Evolutionary conservation across 2,329 filamentous ascomycete genomes (phyloP), one percentile per base, ranked within the genome.

Genomic region (Mycosphaerelloides madeirae): DNA sequence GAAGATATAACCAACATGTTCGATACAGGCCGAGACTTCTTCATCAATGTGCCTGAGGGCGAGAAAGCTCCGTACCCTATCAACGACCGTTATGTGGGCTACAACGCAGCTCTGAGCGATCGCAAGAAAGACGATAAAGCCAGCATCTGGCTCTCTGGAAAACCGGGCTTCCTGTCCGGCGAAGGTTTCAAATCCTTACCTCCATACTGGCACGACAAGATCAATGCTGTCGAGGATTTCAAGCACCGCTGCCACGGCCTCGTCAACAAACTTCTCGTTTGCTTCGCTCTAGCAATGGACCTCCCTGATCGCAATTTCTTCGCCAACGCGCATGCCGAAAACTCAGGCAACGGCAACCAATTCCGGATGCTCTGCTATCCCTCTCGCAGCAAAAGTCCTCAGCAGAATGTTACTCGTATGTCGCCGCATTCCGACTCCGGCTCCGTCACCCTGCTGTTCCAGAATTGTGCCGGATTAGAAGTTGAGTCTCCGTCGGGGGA

Each of bases 81-180:
- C 41, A 56, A 53, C 15, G 19, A 33, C 15, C 33, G 43, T 12
- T 48, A 43, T 18, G 48, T 55, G 5, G 55, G 55, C 13, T 58
- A 57, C 40, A 46, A 43, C 22, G 49, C 42, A 11, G 33, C 50
- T 12, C 45, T 57, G 12, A 40, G 44, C 38, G 54, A 56, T 34
- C 28, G 44, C 3, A 43, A 33, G 18, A 57, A 55, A 31, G 54
- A 57, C 43, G 54, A 57, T 41, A 53, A 55, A 34, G 53, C 53
- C 38, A 55, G 51, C 16, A 53, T 57, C 40, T 56, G 55, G 54
- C 49, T 56, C 14, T 40, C 48, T 14, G 54, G 54, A 15, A 38
- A 44, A 9, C 49, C 54, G 1, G 51, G 54, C 11, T 36, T 39
- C 15, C 41, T 57, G 20, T 4, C 9, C n/a, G 41, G 11, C 14